phyloP scores from a whole-genome alignment of 345 rosid genomes.

The Adansonia digitata region DNA sequence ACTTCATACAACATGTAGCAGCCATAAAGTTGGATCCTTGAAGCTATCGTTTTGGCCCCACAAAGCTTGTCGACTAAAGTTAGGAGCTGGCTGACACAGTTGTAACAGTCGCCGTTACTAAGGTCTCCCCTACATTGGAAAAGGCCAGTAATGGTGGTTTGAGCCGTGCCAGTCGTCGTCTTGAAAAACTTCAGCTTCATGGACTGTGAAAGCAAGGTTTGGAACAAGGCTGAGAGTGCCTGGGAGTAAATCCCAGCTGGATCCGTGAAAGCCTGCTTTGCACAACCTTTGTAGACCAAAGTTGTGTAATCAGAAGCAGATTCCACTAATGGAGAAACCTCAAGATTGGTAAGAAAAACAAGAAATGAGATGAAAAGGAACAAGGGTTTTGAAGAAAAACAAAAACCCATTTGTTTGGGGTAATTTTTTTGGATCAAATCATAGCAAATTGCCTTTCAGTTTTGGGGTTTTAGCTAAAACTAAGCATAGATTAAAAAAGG shows the following conservation, averaged over 20 bases:
- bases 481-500: too few relatives aligned
- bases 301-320: slow-evolving; percentile 57
- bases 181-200: slow-evolving; percentile 76
- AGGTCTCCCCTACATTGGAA: slow-evolving; percentile 97
- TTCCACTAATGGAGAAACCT: slow-evolving; percentile 19
- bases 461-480: too few relatives aligned
- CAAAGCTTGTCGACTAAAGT: slow-evolving; percentile 67
- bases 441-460: too few relatives aligned
- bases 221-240: slow-evolving; percentile 78
- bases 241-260: slow-evolving; percentile 80
- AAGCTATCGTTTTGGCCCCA: slow-evolving; percentile 54
- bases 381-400: slow-evolving; percentile 33
- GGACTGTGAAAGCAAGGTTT: slow-evolving; percentile 75
- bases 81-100: slow-evolving; percentile 86
- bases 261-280: slow-evolving; percentile 71
- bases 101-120: slow-evolving; percentile 65
- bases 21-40: slow-evolving; percentile 80
- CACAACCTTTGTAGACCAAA: slow-evolving; percentile 88
- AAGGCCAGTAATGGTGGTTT: slow-evolving; percentile 71
- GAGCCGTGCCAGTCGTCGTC: slow-evolving; percentile 70
- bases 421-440: slow-evolving; percentile 44
- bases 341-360: slow-evolving; percentile 29
- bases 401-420: slow-evolving; percentile 41
- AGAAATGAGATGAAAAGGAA: slow-evolving; percentile 23
- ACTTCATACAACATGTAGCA: slow-evolving; percentile 86